Evolutionary conservation across 2,329 filamentous ascomycete species (phyloP), one percentile per base, ranked within the genome.

Genomic region (Microascus cirrosus): DNA sequence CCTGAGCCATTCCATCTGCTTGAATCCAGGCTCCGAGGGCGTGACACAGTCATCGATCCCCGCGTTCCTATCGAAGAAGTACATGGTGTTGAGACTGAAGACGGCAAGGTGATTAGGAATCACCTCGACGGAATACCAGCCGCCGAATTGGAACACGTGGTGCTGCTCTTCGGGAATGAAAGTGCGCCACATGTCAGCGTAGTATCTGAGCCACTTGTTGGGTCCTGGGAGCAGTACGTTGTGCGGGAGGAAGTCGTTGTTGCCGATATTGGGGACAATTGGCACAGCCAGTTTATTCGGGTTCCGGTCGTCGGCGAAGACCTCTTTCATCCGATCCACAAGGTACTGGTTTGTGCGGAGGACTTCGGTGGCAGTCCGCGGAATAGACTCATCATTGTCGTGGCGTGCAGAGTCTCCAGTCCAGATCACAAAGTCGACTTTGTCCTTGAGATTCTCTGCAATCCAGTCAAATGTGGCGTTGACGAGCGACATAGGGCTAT

Each of bases 241-340:
- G 74, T 99, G 94, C 1, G 94, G 94, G 60, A 96, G 83, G 59
- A 99, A 92, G 67, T 99, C 94, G 71, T 99, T 99, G 74, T 99
- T 99, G 60, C 94, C 94, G 64, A 96, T 86, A 0, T 86, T 96
- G 0, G 94, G 92, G 22, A 99, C 79, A 34, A 97, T 83, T 3
- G 94, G 93, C 3, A 97, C 80, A 13, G 78, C 71, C 59, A 83
- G 81, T 57, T 81, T 75, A 36, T 76, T 74, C n/a, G 76, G 77
- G 61, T 74, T 67, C 57, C 76, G 69, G 59, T 76, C 68, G 62
- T 81, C 75, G 50, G 80, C 75, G 42, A 96, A 96, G 11, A 88
- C 78, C 22, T 91, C 81, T 53, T 80, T 73, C 70, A 97, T 90
- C 69, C 90, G 90, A 64, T 84, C 73, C 54, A 91, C 86, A 61